These are phyloP conservation scores for Tricholoma terreum DNA, from an alignment of 768 basidiomycete species.

Conservation along the genomic window DNA sequence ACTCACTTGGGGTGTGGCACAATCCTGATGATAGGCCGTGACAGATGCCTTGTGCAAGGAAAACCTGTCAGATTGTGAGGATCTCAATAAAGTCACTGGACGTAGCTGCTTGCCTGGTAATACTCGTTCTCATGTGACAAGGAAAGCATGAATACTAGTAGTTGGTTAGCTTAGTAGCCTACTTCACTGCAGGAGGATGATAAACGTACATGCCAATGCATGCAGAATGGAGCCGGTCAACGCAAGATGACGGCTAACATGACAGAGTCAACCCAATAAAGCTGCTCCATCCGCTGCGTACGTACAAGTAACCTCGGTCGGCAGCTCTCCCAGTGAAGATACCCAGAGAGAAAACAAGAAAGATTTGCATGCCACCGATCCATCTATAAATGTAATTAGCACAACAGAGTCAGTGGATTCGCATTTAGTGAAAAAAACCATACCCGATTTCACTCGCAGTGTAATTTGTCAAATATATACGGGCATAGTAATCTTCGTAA, in stretches of 20 bases:
- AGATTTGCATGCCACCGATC: constrained; percentile 52
- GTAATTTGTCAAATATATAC: constrained; percentile 16
- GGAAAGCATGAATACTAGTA: constrained; percentile 34
- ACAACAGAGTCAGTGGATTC: background rate
- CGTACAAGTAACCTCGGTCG: constrained; percentile 52
- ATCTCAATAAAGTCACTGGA: background rate
- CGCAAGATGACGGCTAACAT: constrained; percentile 21
- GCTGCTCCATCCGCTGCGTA: background rate
- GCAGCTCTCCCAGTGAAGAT: constrained; percentile 46
- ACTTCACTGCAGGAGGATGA: background rate
- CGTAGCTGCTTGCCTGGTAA: constrained; percentile 29
- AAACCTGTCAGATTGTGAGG: constrained; percentile 30
- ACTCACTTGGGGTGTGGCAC: constrained; percentile 44
- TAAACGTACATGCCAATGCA: constrained; percentile 26
- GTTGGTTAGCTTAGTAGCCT: background rate
- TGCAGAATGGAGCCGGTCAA: constrained; percentile 20
- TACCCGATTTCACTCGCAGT: constrained; percentile 26
- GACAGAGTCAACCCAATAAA: background rate
- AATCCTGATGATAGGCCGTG: constrained; percentile 50
- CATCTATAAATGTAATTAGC: constrained; percentile 21
- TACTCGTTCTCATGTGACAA: constrained; percentile 31
- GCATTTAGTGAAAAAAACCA: background rate
- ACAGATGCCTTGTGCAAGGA: constrained; percentile 45
- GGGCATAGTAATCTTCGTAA: constrained; percentile 26
- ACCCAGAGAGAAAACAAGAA: constrained; percentile 45